phyloP scores from a whole-genome alignment of 1,139 yeast genomes.

The Pichia sp. region DNA sequence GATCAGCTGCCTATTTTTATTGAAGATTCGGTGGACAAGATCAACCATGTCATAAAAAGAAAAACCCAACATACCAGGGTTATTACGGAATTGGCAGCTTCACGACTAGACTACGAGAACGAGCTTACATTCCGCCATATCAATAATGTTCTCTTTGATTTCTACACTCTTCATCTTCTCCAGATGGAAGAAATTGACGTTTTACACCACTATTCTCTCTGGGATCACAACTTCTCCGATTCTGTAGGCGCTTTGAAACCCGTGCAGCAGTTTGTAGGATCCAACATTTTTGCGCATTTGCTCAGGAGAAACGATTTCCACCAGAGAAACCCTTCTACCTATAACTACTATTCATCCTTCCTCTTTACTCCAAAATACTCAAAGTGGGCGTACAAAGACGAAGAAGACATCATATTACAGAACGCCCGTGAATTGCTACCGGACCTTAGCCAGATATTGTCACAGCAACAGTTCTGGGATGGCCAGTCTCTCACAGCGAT shows the following conservation, averaged over 20 bases:
- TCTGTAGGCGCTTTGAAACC: background rate
- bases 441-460: constrained; percentile 11
- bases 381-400: constrained; percentile 8
- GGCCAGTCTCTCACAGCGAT: background rate
- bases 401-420: constrained; percentile 8
- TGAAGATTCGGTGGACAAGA: constrained; percentile 29
- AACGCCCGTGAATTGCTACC: constrained; percentile 15
- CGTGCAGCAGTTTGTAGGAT: background rate
- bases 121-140: constrained; percentile 28
- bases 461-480: background rate
- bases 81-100: constrained; percentile 14
- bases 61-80: constrained; percentile 20
- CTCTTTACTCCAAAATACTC: constrained; percentile 1
- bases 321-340: constrained; percentile 16
- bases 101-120: constrained; percentile 17
- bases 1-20: constrained; percentile 37
- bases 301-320: constrained; percentile 22
- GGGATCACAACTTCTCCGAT: background rate
- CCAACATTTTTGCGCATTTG: constrained; percentile 11
- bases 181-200: constrained; percentile 6
- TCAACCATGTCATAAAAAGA: constrained; percentile 24
- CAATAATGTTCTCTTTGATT: constrained; percentile 34
- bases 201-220: constrained; percentile 5
- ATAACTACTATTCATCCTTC: constrained; percentile 6
- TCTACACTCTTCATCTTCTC: constrained; percentile 28